phyloP scores from a whole-genome alignment of 164 flowering plant species.

The Berberis vulgaris region DNA sequence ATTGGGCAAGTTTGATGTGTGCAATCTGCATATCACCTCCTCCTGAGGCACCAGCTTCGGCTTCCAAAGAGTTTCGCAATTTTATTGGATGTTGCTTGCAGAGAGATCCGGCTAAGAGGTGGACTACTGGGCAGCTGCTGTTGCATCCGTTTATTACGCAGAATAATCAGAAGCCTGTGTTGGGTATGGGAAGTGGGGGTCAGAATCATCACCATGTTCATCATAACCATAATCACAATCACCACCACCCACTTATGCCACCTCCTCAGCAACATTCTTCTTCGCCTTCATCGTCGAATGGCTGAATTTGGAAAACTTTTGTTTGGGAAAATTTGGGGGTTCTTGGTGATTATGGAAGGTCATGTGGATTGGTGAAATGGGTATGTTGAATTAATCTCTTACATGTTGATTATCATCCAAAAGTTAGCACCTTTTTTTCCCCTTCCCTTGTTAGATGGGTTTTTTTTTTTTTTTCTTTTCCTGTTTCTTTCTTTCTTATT shows the following conservation, averaged over 20 bases:
- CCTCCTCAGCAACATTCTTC: constrained; percentile 13
- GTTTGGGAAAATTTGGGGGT: not conserved
- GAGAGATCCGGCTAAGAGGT: constrained; percentile 52
- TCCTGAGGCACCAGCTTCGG: constrained; percentile 69
- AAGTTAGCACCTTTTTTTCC: not conserved
- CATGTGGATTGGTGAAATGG: constrained; percentile 8
- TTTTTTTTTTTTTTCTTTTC: constrained; percentile 1
- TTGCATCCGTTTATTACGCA: constrained; percentile 55
- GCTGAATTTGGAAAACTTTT: not conserved
- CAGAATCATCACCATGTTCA: not conserved
- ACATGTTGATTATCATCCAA: constrained; percentile 3
- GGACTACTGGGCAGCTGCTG: constrained; percentile 49
- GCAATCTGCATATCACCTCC: constrained; percentile 81
- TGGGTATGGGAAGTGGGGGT: not conserved
- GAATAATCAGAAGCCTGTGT: not conserved
- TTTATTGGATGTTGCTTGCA: constrained; percentile 71
- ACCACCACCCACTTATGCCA: not conserved
- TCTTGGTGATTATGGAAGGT: not conserved
- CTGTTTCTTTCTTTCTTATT: not conserved
- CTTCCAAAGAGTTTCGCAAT: constrained; percentile 57
- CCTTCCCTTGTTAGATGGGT: constrained; percentile 1
- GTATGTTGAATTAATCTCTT: constrained; percentile 14
- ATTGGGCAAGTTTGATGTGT: constrained; percentile 87
- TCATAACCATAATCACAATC: too few species aligned
- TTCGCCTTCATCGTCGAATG: not conserved